phyloP scores from a whole-genome alignment of 345 rosid genomes.

The Anastatica hierochuntica region DNA sequence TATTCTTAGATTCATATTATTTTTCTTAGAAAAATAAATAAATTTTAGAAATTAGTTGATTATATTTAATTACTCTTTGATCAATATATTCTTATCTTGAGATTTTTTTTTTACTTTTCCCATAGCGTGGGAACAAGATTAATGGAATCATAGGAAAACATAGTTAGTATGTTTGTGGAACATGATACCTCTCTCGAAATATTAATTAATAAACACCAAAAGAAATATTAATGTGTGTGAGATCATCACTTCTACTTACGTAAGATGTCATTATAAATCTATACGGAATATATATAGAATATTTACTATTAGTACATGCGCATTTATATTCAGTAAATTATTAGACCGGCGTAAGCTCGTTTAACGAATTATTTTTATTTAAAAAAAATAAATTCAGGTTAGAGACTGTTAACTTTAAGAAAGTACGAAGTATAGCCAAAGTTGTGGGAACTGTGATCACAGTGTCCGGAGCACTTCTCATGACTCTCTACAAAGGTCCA shows the following conservation, averaged over 20 bases:
- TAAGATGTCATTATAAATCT: constrained; percentile 15
- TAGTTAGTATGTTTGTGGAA: constrained; percentile 16
- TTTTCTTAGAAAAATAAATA: constrained; percentile 1
- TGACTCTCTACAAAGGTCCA: constrained; percentile 94
- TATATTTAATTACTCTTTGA: neutral
- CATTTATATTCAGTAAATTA: neutral
- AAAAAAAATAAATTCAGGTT: constrained; percentile 36
- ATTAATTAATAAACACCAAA: constrained; percentile 6
- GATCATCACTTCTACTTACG: constrained; percentile 25
- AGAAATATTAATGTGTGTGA: constrained; percentile 1
- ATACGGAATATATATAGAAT: neutral
- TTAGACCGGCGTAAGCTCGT: neutral
- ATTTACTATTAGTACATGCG: constrained; percentile 9
- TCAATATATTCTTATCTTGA: constrained; percentile 7
- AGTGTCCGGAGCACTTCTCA: constrained; percentile 74
- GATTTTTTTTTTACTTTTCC: constrained; percentile 8
- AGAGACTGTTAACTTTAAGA: constrained; percentile 59
- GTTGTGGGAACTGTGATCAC: constrained; percentile 67
- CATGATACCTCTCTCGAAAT: constrained; percentile 9
- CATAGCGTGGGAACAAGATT: constrained; percentile 21
- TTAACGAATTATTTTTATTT: neutral
- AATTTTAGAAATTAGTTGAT: no score
- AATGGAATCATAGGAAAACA: constrained; percentile 18
- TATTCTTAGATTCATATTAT: neutral
- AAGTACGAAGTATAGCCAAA: constrained; percentile 58